Base-by-base conservation (phyloP, 169 alveolate genomes). In the Perkinsus chesapeaki region DNA sequence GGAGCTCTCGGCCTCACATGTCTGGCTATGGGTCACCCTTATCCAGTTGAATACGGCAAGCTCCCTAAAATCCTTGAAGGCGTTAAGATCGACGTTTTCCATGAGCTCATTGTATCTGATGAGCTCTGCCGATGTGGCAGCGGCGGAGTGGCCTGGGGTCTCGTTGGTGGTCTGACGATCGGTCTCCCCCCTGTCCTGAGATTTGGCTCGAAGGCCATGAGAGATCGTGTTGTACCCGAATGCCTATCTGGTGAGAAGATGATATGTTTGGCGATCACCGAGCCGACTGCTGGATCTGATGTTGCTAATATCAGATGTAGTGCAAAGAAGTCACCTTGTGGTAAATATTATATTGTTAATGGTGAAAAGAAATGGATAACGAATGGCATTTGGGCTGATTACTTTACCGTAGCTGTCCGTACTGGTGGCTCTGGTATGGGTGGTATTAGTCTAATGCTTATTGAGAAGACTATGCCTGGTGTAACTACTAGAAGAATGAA, bases 311-410 rank as follows among this genome's bases (percentile, higher is more conserved):
- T 94, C 82, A 39, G 92, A 93, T 48, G 93, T 12, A 60, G 72
- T 36, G 95, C 95, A 12, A 91, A 48, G 48, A 39, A 73, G 92
- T 93, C 73, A 39, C 27, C 82, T 60, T 60, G 82, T 16, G 95
- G 95, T 5, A 93, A 94, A 72, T 73, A 60, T 48, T 94, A 93
- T 93, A 91, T 94, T 73, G 94, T 94, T 7, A 92, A 94, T 37
- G 95, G 95, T 39, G 92, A 93, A 91, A 94, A 94, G 94, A 94
- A 94, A 91, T 94, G 94, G 94, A 94, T 94, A 92, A 94, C 95
- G 72, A 94, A 94, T 31, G 95, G 95, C 73, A 94, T 94, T 27
- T 94, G 92, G 91, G 92, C 94, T 9, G 95, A 94, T 93, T 94
- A 90, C 93, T 94, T 94, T 34, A 90, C 95, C n/a, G 93, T 93